Evolutionary conservation across 805 yeast genomes (phyloP).

Genomic region (Teunomyces pallodes): DNA sequence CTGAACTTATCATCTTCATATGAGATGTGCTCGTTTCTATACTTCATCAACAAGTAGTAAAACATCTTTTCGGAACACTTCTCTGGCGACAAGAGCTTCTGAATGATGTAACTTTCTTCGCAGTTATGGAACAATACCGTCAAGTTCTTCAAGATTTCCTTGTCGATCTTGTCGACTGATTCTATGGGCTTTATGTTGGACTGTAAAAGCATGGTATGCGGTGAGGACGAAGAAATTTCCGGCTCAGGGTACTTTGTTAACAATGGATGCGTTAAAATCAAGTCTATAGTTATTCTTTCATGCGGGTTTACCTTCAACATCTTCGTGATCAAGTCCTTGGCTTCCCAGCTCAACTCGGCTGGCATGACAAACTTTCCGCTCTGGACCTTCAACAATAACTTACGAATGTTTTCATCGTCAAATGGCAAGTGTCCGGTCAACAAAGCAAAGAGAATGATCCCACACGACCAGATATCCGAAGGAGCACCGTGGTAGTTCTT

Average conservation of each 20-base stretch:
- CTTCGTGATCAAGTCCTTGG: conserved; percentile 75
- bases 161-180: conserved; percentile 55
- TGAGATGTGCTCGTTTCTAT: conserved; percentile 61
- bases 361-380: conserved; percentile 87
- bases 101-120: conserved; percentile 48
- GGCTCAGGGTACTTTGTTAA: conserved; percentile 66
- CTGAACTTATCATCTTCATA: conserved; percentile 9
- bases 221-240: conserved; percentile 3
- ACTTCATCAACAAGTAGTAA: conserved; percentile 70
- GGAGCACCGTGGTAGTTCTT: conserved; percentile 95
- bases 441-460: conserved; percentile 89
- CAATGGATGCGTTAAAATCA: conserved; percentile 78
- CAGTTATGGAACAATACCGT: conserved; percentile 83
- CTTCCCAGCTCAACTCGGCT: conserved; percentile 71
- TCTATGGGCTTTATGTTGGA: conserved; percentile 33
- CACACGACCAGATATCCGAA: conserved; percentile 97
- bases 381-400: conserved; percentile 84
- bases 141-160: conserved; percentile 70
- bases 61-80: conserved; percentile 78
- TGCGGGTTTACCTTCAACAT: conserved; percentile 84
- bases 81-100: conserved; percentile 50
- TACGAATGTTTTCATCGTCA: conserved; percentile 93
- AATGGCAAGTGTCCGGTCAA: conserved; percentile 95
- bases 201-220: neutral
- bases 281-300: conserved; percentile 73